Evolutionary conservation across 345 rosid genomes (phyloP), one percentile per base, ranked within the genome.

Genomic region (Gossypium bickii): DNA sequence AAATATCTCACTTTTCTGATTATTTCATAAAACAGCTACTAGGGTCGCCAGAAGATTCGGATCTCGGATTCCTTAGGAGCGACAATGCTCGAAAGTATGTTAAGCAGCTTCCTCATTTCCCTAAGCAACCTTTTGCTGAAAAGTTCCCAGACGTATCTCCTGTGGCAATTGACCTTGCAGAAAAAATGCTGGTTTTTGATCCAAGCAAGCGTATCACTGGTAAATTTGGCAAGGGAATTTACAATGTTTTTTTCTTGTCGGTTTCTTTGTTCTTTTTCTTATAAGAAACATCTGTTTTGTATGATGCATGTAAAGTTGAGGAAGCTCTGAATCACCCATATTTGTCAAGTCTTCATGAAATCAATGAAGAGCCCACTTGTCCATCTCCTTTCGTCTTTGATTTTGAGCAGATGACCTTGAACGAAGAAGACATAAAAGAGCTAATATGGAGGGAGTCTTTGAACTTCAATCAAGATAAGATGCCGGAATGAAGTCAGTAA

Each of bases 1-100:
- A 24, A 59, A 57, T 13, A 13, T 3, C 18, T 34, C 5, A 17
- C 43, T 57, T 78, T 57, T 59, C 16, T 9, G 44, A 7, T 66
- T 38, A 16, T 74, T 70, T 3, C 65, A 3, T 67, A 12, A 78
- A 76, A 75, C 78, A 90, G 97, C 85, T 93, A 8, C 72, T 93
- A 71, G 98, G 98, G 75, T 89, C 93, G 24, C 98, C 96, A 0
- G 92, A 86, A 79, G 98, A 91, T 76, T 87, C 93, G 2, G 95
- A 91, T 82, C 91, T 91, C 20, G 92, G 89, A 70, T 93, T 93
- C 82, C 82, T 93, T 71, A 85, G 91, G 80, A 92, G 97, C 24
- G 92, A 93, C 22, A 93, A 90, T 81, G 94, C 93, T 47, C 77
- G 93, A 15, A 91, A 86, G 80, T 93, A 93, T 12, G 83, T 90